phyloP scores from a whole-genome alignment of 2,329 filamentous ascomycete species.

The Microascus cirrosus region DNA sequence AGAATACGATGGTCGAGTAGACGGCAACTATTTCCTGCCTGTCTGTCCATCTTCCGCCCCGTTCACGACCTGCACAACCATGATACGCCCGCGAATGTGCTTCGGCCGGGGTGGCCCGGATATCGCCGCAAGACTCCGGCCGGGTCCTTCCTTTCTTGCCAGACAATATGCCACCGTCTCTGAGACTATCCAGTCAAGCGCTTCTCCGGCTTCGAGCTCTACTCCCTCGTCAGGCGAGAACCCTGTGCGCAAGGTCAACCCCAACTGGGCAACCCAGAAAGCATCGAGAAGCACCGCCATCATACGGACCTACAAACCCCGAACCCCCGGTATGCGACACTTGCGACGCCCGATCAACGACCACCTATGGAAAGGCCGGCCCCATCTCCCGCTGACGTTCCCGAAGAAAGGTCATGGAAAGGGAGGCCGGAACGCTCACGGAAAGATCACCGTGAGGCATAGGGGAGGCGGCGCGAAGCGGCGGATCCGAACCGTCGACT shows the following conservation, averaged over 20 bases:
- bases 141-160: neutral
- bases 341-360: constrained; percentile 88
- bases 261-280: neutral
- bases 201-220: neutral
- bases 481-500: constrained; percentile 87
- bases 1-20: neutral
- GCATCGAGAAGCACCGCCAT: constrained; percentile 23
- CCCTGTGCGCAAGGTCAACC: neutral
- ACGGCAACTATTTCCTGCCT: neutral
- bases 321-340: constrained; percentile 87
- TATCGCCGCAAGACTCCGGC: neutral
- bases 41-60: neutral
- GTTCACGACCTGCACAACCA: neutral
- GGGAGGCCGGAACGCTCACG: constrained; percentile 83
- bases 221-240: neutral
- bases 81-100: neutral
- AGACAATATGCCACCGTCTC: neutral
- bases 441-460: constrained; percentile 79
- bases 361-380: constrained; percentile 90
- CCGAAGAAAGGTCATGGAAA: constrained; percentile 88
- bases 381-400: constrained; percentile 72
- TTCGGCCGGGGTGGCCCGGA: neutral
- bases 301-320: constrained; percentile 82
- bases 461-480: constrained; percentile 86
- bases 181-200: neutral